Conservation (phyloP, 176 grass and related monocot genomes). For the Triticum monococcum region DNA sequence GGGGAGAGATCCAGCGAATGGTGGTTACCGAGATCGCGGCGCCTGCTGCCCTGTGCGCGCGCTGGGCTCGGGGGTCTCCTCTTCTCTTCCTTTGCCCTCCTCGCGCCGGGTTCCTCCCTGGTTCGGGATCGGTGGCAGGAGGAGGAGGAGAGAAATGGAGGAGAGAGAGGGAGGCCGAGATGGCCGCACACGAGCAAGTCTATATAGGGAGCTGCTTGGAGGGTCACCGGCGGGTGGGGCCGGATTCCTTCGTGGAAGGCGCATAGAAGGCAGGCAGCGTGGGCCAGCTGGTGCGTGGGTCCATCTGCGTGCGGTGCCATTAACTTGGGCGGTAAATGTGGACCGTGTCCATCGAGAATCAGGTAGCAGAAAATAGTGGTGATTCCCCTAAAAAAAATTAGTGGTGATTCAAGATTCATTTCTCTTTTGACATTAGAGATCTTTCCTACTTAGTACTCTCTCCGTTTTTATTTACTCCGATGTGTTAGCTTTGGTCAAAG, state of each 20-base stretch:
- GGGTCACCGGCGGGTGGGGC: slow-evolving; percentile 34
- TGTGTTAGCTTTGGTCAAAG: too few species aligned
- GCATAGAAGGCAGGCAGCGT: neutral
- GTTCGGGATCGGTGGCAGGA: slow-evolving; percentile 21
- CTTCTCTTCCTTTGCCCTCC: slow-evolving; percentile 34
- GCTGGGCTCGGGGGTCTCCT: neutral
- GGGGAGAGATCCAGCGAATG: neutral
- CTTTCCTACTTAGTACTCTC: too few species aligned
- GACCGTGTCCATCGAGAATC: too few species aligned
- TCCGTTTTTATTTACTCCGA: too few species aligned
- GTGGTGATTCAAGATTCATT: too few species aligned
- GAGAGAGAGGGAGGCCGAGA: neutral
- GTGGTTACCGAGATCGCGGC: slow-evolving; percentile 34
- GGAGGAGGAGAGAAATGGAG: slow-evolving; percentile 15
- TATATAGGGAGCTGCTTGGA: neutral
- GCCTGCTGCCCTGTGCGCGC: neutral
- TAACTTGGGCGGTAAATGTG: too few species aligned
- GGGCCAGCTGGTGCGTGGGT: slow-evolving; percentile 7
- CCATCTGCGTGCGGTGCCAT: too few species aligned
- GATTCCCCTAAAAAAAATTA: too few species aligned
- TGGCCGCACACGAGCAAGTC: neutral
- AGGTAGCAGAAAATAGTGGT: too few species aligned
- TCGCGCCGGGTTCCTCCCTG: neutral
- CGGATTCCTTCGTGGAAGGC: neutral
- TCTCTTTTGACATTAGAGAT: too few species aligned